These are phyloP conservation scores for Alternaria panax DNA, from an alignment of 2,329 filamentous ascomycete genomes.

Conservation along the genomic window DNA sequence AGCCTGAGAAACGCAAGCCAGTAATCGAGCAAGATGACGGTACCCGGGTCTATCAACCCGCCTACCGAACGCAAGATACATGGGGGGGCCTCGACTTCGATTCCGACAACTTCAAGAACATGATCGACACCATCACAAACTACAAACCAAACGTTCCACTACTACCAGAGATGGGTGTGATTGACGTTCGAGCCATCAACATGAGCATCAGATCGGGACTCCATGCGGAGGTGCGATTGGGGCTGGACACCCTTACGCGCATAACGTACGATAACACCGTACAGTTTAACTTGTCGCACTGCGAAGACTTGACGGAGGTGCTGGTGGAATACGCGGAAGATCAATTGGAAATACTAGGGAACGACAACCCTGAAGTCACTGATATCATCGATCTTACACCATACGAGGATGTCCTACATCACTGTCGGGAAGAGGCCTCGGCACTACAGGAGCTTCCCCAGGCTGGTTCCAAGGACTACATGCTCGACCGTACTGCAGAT, in stretches of 20 bases:
- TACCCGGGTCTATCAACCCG: slow-evolving; percentile 40
- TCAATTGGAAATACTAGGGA: slow-evolving; percentile 82
- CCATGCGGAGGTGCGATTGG: slow-evolving; percentile 85
- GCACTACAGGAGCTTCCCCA: slow-evolving; percentile 74
- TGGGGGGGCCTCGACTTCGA: slow-evolving; percentile 53
- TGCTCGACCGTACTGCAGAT: slow-evolving; percentile 86
- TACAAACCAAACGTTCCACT: slow-evolving; percentile 78
- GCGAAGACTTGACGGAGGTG: slow-evolving; percentile 85
- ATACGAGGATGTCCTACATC: slow-evolving; percentile 86
- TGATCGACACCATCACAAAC: slow-evolving; percentile 71
- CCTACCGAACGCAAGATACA: slow-evolving; percentile 34
- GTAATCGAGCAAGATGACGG: slow-evolving; percentile 40
- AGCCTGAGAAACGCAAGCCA: slow-evolving; percentile 32
- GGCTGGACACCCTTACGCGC: slow-evolving; percentile 81
- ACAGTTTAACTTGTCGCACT: slow-evolving; percentile 45
- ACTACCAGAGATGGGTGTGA: slow-evolving; percentile 79
- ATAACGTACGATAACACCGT: slow-evolving; percentile 63
- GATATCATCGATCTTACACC: slow-evolving; percentile 82
- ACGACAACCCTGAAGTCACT: slow-evolving; percentile 83
- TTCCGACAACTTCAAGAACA: slow-evolving; percentile 70
- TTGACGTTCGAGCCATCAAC: slow-evolving; percentile 89
- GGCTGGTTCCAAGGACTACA: slow-evolving; percentile 79
- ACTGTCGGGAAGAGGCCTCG: slow-evolving; percentile 77
- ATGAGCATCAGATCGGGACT: slow-evolving; percentile 91
- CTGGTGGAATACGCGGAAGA: slow-evolving; percentile 91